A percentile compares a stretch with the other conserved stretches of the same genome.
Evolutionary conservation across 2,329 filamentous ascomycete species (phyloP).

Genomic region (Didymella sp.): DNA sequence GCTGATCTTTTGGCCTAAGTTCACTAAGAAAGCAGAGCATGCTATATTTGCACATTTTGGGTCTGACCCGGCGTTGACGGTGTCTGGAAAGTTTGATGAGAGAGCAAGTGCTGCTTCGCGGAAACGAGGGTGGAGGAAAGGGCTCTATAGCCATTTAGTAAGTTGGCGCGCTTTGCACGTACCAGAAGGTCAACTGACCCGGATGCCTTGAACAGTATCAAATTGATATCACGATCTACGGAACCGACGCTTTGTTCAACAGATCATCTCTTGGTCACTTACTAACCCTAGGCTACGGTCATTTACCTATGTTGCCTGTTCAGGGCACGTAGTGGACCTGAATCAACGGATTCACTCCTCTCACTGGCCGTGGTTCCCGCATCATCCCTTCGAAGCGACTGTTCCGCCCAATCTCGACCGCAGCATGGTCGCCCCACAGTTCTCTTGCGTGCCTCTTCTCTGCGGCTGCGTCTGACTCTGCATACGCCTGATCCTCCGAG

Average conservation of each 20-base stretch:
- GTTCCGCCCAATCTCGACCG: conserved; percentile 35
- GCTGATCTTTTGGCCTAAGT: conserved; percentile 44
- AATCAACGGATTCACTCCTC: conserved; percentile 4
- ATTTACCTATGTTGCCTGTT: neutral
- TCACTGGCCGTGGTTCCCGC: neutral
- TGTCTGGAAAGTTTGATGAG: conserved; percentile 4
- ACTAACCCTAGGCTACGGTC: conserved; percentile 1
- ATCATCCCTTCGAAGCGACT: conserved; percentile 23
- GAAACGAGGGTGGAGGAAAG: conserved; percentile 45
- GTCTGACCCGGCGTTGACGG: conserved; percentile 7
- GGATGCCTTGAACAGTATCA: conserved; percentile 13
- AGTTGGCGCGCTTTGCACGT: conserved; percentile 3
- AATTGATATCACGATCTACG: conserved; percentile 18
- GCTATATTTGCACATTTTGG: neutral
- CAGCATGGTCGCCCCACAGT: conserved; percentile 27
- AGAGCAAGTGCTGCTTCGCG: conserved; percentile 29
- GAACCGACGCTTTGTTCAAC: neutral
- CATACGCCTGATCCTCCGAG: conserved; percentile 19
- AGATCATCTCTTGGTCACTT: neutral
- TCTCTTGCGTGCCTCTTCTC: conserved; percentile 21
- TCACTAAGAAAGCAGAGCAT: neutral
- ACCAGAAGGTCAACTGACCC: conserved; percentile 1
- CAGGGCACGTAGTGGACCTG: conserved; percentile 7
- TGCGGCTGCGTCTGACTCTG: conserved; percentile 22
- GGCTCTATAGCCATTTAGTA: conserved; percentile 44